Evolutionary conservation across 495 filamentous ascomycete genomes (phyloP), one percentile per base, ranked within the genome.

Genomic region (Neurospora discreta): DNA sequence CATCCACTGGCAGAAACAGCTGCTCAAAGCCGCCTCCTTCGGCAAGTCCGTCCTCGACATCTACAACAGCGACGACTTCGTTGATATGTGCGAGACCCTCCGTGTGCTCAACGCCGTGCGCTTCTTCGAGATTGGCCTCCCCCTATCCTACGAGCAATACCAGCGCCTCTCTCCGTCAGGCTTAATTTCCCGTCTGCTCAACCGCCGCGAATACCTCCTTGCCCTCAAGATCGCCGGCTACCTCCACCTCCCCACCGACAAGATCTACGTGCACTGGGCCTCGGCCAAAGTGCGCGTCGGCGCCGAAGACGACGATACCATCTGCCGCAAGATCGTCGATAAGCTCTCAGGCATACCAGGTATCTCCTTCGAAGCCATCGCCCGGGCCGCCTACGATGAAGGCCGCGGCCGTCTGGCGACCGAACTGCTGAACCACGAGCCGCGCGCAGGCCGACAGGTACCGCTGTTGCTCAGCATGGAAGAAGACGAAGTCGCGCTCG

Each of bases 1-100:
- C 74, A 84, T 89, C 3, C 89, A 94, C 75, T 96, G 94, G 93
- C 95, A 99, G 78, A 99, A 98, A 76, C 91, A 95, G 73, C 84
- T 99, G 5, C 85, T 99, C 18, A 97, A 96, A 79, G 95, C 96
- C 5, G 95, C 95, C 0, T 97, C 93, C 0, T 97, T 97, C 79
- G 95, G 95, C 15, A 99, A 99, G 79, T 98, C 95, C 0, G 95
- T 98, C 0, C 86, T 98, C 3, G 95, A 97, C 75, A 88, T 98
- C 39, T 99, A 98, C 81, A 96, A 92, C 80, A 96, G 92, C 77
- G 95, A 99, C 74, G 95, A 98, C 71, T 99, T 98, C 80, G 96
- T 99, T 38, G 94, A 98, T 71, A 98, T 97, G 93, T 97, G 93
- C 74, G 95, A 99, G 80, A 94, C 91, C 13, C 82, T 98, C 20